Conservation (phyloP, 805 yeast species). For the Starmerella riodocensis region DNA sequence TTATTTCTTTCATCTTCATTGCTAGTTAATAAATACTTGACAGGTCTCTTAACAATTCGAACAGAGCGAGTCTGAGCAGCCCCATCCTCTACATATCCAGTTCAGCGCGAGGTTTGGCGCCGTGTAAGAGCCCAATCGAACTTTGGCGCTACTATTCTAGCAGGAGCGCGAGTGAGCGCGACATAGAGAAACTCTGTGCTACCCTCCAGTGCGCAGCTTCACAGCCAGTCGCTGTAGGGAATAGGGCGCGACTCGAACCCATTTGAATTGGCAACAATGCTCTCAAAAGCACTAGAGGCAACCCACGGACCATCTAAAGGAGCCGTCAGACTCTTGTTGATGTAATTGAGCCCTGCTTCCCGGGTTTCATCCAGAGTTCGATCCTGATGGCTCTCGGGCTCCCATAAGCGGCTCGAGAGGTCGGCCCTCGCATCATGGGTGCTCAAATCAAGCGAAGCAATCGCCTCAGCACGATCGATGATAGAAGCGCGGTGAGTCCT, state of each 20-base stretch:
- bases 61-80: no score
- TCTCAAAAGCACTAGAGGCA: slow-evolving; percentile 44
- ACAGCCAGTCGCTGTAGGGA: slow-evolving; percentile 35
- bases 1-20: no score
- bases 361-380: slow-evolving; percentile 64
- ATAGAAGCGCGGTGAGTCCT: neutral
- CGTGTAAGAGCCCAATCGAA: no score
- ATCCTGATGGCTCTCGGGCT: neutral
- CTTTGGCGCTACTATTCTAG: no score
- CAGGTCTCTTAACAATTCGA: no score
- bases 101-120: no score
- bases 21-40: no score
- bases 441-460: slow-evolving; percentile 2
- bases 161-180: no score
- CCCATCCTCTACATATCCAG: no score
- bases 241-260: slow-evolving; percentile 29
- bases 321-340: slow-evolving; percentile 58
- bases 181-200: no score
- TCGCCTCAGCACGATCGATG: slow-evolving; percentile 2
- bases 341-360: slow-evolving; percentile 57
- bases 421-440: slow-evolving; percentile 1
- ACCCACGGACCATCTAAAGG: slow-evolving; percentile 79
- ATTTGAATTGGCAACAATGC: slow-evolving; percentile 36
- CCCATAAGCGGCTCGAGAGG: slow-evolving; percentile 4
- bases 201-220: neutral